Base-by-base conservation (phyloP, 345 rosid species). In the Excoecaria cochinchinensis region DNA sequence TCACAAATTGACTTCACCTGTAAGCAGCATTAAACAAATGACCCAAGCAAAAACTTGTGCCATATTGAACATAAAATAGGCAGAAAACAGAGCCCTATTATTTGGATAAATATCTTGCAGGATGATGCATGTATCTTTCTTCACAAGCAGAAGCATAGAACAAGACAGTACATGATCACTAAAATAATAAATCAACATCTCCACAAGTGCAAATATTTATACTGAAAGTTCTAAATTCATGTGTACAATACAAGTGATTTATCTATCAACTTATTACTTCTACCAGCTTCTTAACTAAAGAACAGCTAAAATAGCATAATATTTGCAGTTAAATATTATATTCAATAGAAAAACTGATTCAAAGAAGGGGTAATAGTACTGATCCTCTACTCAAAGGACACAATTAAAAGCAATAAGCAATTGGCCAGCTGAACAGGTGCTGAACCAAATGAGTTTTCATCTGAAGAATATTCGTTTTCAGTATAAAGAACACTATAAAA, bases 1-100 rank as follows among this genome's bases (percentile, higher is more conserved):
- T 89, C 81, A 46, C 88, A 85, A 14, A 70, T 79, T 77, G 82
- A 74, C 88, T 91, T 95, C 78, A 90, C 86, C 98, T 94, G 84
- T 57, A 81, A 38, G 68, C 40, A 70, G 9, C 42, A 77, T 24
- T 17, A 5, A 59, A n/a, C 36, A 72, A 7, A 24, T 69, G 13
- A 58, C 24, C 19, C 63, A 31, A 10, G 50, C 46, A 62, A 39
- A 55, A 67, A 16, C 40, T 67, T 46, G 69, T 31, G 31, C 31
- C 31, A 31, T 31, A 1, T 31, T 31, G 31, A 31, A 31, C 31
- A 31, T 47, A 59, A 14, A 21, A 51, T 8, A 47, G 15, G 0
- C 31, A 31, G 31, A 31, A 22, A 17, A 52, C 17, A 53, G 15
- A 31, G 44, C 13, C 3, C 1, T 24, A 36, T 31, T 36, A 70